These are phyloP conservation scores for Phytopythium mirpurense DNA, from an alignment of 352 stramenopile genomes.

Conservation along the genomic window DNA sequence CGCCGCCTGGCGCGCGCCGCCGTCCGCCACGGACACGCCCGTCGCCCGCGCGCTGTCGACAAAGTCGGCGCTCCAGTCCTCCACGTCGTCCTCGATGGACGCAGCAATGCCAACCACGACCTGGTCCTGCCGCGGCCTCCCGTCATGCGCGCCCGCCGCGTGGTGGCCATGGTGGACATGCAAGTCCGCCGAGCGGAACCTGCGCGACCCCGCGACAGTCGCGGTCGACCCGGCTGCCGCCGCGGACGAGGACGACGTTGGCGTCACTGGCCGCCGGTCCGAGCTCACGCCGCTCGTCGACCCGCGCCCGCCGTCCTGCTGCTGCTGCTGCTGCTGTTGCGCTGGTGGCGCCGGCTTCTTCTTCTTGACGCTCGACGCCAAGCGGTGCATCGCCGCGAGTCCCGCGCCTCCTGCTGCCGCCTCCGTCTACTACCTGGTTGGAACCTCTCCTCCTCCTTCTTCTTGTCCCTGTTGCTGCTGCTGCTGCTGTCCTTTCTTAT, in stretches of 20 bases:
- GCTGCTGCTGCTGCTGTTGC: constrained; percentile 5
- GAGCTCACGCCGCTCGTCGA: background rate
- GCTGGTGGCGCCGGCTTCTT: constrained; percentile 4
- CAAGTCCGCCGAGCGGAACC: constrained; percentile 5
- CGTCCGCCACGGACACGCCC: background rate
- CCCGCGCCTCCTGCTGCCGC: background rate
- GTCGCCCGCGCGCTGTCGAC: constrained; percentile 13
- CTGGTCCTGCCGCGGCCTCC: constrained; percentile 25
- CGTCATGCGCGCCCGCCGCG: background rate
- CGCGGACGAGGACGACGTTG: constrained; percentile 1
- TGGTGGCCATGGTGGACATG: constrained; percentile 3
- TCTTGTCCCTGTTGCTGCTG: background rate
- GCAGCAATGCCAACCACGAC: constrained; percentile 72
- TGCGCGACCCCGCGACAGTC: background rate
- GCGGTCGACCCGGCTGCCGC: background rate
- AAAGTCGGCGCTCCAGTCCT: constrained; percentile 77
- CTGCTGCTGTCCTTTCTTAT: background rate
- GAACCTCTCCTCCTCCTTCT: background rate
- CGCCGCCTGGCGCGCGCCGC: background rate
- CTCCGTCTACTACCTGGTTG: background rate
- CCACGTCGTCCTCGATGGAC: constrained; percentile 56
- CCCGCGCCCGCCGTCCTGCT: background rate
- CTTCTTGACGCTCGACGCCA: constrained; percentile 9
- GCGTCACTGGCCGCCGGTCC: constrained; percentile 3
- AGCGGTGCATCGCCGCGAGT: constrained; percentile 5